These are phyloP conservation scores for Boechera retrofracta DNA, from an alignment of 345 rosid species.

Conservation along the genomic window DNA sequence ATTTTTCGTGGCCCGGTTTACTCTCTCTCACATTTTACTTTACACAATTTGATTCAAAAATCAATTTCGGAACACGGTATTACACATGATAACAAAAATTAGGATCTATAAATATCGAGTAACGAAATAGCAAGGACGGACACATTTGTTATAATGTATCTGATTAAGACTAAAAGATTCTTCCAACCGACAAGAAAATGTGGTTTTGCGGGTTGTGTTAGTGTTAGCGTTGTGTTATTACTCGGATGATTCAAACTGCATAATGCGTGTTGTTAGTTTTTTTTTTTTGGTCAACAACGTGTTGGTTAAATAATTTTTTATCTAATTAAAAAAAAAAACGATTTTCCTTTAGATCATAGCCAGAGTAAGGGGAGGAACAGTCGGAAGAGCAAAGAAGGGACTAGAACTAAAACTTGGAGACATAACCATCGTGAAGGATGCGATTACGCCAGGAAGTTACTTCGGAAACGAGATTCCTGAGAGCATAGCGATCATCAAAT, in stretches of 20 bases:
- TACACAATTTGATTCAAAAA: no score
- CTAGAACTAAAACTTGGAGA: conserved; percentile 76
- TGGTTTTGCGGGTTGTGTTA: neutral
- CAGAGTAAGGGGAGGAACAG: conserved; percentile 82
- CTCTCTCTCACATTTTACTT: no score
- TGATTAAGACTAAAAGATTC: neutral
- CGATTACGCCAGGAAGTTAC: conserved; percentile 39
- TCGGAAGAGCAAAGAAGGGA: conserved; percentile 71
- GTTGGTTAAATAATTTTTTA: neutral
- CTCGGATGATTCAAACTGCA: neutral
- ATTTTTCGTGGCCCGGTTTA: no score
- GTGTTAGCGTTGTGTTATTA: neutral
- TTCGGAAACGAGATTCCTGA: conserved; percentile 54
- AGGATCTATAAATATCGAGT: no score
- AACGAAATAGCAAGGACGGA: no score
- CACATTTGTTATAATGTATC: neutral
- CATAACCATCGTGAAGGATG: conserved; percentile 64
- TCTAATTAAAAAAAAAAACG: neutral
- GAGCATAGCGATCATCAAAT: conserved; percentile 64
- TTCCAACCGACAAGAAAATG: neutral
- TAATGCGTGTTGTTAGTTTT: neutral
- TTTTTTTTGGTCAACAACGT: no score
- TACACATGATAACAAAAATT: no score
- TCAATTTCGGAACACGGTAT: no score
- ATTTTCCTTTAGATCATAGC: conserved; percentile 63